These are phyloP conservation scores for Dictyostelium intermedium DNA, from an alignment of 78 protist species.

Conservation along the genomic window DNA sequence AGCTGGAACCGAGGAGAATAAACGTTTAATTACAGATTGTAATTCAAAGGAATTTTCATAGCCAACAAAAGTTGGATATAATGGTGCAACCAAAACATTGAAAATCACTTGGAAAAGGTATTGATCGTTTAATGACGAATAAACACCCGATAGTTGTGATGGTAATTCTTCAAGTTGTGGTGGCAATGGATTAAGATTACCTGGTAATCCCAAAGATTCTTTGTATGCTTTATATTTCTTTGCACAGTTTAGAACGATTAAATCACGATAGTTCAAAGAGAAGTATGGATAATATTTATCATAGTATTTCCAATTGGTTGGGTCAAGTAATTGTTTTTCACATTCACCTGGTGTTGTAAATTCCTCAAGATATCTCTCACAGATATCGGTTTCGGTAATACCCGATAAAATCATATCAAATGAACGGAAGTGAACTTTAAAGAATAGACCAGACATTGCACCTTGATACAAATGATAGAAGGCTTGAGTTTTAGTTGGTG, in stretches of 20 bases:
- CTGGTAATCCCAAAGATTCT: not conserved
- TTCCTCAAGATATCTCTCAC: not conserved
- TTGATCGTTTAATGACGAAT: slow-evolving; percentile 1
- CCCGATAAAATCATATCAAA: not conserved
- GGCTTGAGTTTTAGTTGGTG: slow-evolving; percentile 24
- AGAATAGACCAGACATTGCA: slow-evolving; percentile 12
- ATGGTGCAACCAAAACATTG: not conserved
- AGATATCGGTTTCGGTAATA: not conserved
- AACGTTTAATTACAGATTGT: not conserved
- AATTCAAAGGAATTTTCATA: slow-evolving; percentile 44
- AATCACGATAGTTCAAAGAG: slow-evolving; percentile 34
- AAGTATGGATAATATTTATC: slow-evolving; percentile 59
- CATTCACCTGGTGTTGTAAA: not conserved
- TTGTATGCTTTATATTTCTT: slow-evolving; percentile 2
- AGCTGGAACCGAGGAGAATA: not conserved
- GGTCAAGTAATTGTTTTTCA: not conserved
- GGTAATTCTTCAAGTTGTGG: slow-evolving; percentile 12
- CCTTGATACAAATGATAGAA: slow-evolving; percentile 33
- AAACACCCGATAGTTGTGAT: not conserved
- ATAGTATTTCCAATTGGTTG: not conserved
- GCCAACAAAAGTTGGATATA: slow-evolving; percentile 8
- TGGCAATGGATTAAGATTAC: slow-evolving; percentile 15
- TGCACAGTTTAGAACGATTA: not conserved
- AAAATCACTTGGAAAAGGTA: slow-evolving; percentile 35
- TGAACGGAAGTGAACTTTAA: not conserved